Base-by-base conservation (phyloP, 805 yeast species). In the Blastobotrys muscicola region DNA sequence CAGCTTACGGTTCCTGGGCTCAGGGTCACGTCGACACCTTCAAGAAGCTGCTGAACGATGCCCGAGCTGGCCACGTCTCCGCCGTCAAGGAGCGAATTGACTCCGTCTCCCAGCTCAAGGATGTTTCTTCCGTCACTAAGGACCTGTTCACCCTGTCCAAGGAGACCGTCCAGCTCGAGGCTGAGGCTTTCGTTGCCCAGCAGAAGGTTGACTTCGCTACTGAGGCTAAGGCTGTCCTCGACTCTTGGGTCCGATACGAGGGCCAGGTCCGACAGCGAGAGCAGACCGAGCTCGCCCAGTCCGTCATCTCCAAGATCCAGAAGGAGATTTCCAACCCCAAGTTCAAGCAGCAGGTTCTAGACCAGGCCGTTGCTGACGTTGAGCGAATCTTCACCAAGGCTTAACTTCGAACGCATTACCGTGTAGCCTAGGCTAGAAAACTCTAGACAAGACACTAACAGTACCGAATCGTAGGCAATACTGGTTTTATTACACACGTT, bases 211-310 rank as follows among this genome's bases (percentile, higher is more conserved):
- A 80, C 51, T 76, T 87, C 55, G 90, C 94, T 46, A 58, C 72
- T 50, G 95, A 87, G 75, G 97, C 97, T 61, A 87, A 84, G 74
- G 71, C 92, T 46, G 95, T 90, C 49, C 79, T 92, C 64, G 98
- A 92, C 71, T 86, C 97, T 11, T 92, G 98, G 98, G 97, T 89
- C 59, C 85, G 97, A 78, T 85, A 84, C 70, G 98, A 92, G 75
- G 82, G 85, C 56, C 87, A 86, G 65, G 92, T 89, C 56, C 90
- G 97, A 74, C 95, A 86, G 74, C 71, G 79, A 63, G 95, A 92
- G 76, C 98, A 92, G 76, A 76, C 80, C 69, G 95, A 85, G 69
- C 80, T 92, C 60, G 79, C 94, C 55, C 71, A 83, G 62, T 61
- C 87, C 46, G 95, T 92, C 53, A 84, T 87, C 64, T 72, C 87